A percentile compares a stretch with the other conserved stretches of the same genome.
phyloP scores from a whole-genome alignment of 257 asterid genomes.

The Solanum stenotomum region DNA sequence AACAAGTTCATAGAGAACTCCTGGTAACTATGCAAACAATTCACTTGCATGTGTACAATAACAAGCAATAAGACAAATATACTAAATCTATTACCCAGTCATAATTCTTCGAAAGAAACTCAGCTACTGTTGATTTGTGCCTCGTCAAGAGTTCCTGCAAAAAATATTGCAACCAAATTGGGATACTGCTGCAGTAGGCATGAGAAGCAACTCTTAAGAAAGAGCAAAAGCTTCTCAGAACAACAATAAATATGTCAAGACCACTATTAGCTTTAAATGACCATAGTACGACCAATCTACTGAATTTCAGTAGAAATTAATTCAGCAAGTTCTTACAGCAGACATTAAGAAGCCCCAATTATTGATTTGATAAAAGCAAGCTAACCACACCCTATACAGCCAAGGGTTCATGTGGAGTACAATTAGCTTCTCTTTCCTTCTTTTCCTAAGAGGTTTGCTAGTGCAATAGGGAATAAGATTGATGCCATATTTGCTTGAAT shows the following conservation, averaged over 20 bases:
- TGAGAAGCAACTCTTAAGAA: background rate
- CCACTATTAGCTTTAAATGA: background rate
- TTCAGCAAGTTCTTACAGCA: background rate
- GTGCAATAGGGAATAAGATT: background rate
- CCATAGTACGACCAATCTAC: background rate
- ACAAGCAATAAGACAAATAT: background rate
- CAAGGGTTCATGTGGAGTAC: background rate
- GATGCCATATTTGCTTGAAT: background rate
- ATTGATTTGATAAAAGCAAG: background rate
- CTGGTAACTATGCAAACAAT: background rate
- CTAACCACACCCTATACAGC: background rate
- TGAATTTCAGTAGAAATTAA: background rate
- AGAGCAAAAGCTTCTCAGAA: background rate
- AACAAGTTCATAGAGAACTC: background rate
- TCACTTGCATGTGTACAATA: background rate
- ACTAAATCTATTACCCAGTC: conserved; percentile 8
- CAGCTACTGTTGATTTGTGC: conserved; percentile 17
- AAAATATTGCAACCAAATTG: background rate
- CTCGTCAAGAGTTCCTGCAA: conserved; percentile 13
- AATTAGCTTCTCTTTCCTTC: background rate
- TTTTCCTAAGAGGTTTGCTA: background rate
- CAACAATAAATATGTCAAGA: background rate
- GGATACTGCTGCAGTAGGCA: background rate
- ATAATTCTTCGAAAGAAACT: conserved; percentile 14
- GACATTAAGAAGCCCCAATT: background rate